Evolutionary conservation across 371 early-diverging fungal species (phyloP), one percentile per base, ranked within the genome.

Genomic region (Funneliformis caledonium): DNA sequence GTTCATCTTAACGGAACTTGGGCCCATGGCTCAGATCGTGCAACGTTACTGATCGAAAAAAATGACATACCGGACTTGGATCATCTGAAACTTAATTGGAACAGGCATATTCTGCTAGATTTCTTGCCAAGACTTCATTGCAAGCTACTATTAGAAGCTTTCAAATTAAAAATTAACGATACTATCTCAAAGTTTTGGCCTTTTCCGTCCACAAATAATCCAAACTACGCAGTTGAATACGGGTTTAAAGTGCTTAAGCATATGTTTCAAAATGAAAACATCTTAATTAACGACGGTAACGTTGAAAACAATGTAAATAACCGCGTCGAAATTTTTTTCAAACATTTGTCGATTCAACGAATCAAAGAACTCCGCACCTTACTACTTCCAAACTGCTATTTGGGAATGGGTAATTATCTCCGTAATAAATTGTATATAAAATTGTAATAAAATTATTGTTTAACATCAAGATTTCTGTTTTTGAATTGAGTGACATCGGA

Each of bases 271-370:
- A n/a, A 33, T 9, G 43, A 69, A 22, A n/a, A 45, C 2, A 48
- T 50, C 33, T 72, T 48, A 16, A 72, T 72, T 14, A 19, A 33
- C 19, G 14, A 45, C 31, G 47, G 10, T 33, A 31, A 26, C n/a
- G 31, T 26, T 26, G 26, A 26, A 26, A 26, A 26, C 26, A 26
- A 48, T 5, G 48, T 0, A 7, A 48, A 48, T 52, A 43, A 9
- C n/a, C 22, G 14, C 2, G 48, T 72, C 12, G 72, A 72, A 31
- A 72, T 48, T 48, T 50, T 72, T 42, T 72, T 72, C 52, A 72
- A 48, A 1, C 22, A 10, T 11, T 52, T 72, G 12, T 14, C 72
- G 22, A n/a, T 9, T 72, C 1, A 22, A 2, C 9, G 31, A 2
- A 43, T 33, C 26, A 7, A 48, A 19, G 26, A 10, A 48, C 2